Percentiles rank a stretch among this genome's conserved stretches.
Evolutionary conservation across 176 grass and related monocot species (phyloP).

Genomic region (Puccinellia tenuiflora): DNA sequence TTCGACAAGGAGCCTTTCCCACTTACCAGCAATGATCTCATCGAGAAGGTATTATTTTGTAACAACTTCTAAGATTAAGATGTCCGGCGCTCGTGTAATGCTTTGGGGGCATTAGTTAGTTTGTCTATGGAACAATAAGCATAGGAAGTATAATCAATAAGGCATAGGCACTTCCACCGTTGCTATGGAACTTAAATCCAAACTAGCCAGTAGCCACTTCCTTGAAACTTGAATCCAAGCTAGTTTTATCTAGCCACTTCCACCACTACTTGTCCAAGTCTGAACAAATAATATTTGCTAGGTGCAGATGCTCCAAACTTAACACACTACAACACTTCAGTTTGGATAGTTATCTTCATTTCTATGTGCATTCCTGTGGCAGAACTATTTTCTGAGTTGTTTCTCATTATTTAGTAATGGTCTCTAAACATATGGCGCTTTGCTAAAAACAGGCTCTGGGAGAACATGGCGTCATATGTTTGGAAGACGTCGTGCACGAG

Average conservation of each 20-base stretch:
- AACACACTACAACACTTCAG: not conserved
- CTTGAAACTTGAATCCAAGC: no score
- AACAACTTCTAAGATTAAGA: not conserved
- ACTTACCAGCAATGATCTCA: conserved; percentile 84
- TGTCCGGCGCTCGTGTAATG: not conserved
- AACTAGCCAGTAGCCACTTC: no score
- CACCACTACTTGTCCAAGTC: not conserved
- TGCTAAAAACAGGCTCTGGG: conserved; percentile 43
- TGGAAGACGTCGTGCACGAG: conserved; percentile 63
- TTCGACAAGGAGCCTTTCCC: conserved; percentile 64
- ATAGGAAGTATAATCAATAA: not conserved
- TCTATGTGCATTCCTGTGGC: not conserved
- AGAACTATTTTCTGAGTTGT: not conserved
- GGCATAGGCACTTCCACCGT: not conserved
- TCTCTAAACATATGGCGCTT: not conserved
- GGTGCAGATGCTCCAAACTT: not conserved
- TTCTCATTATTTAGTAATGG: not conserved
- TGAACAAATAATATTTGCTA: not conserved
- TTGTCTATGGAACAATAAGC: not conserved
- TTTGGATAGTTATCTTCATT: not conserved
- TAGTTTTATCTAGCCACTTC: no score
- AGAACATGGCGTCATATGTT: conserved; percentile 53
- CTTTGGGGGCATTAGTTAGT: not conserved
- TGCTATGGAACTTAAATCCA: not conserved
- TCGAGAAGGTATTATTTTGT: conserved; percentile 62